Percentiles rank a stretch among this genome's conserved stretches.
Conservation (phyloP, 306 rosid genomes). For the Myrica gale region DNA sequence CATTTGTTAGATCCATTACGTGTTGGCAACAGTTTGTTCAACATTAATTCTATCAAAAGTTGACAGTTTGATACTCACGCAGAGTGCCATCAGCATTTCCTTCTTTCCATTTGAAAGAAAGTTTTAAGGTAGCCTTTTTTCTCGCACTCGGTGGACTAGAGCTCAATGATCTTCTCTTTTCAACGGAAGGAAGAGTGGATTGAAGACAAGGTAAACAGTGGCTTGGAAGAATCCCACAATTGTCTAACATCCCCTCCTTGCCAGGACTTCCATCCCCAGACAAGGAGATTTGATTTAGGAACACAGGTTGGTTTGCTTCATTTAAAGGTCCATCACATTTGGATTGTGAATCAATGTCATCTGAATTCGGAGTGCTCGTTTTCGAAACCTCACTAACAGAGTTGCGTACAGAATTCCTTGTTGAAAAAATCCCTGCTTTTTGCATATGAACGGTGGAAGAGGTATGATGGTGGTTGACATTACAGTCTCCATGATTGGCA, state of each 20-base stretch:
- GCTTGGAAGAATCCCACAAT: slow-evolving; percentile 85
- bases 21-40: too few relatives aligned
- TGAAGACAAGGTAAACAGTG: slow-evolving; percentile 91
- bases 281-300: slow-evolving; percentile 69
- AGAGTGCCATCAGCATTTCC: slow-evolving; percentile 57
- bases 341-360: slow-evolving; percentile 39
- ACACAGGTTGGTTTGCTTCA: slow-evolving; percentile 67
- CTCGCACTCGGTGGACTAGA: slow-evolving; percentile 78
- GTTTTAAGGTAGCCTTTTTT: slow-evolving; percentile 60
- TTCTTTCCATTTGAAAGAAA: slow-evolving; percentile 72
- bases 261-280: slow-evolving; percentile 55
- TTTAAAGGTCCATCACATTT: slow-evolving; percentile 39
- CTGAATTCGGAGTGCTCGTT: slow-evolving; percentile 43
- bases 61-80: slow-evolving; percentile 47
- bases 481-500: slow-evolving; percentile 42
- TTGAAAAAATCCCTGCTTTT: slow-evolving; percentile 32
- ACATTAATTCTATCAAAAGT: neutral
- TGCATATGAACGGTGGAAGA: slow-evolving; percentile 39
- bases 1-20: too few relatives aligned
- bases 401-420: slow-evolving; percentile 32
- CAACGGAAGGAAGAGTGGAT: slow-evolving; percentile 58
- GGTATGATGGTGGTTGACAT: slow-evolving; percentile 6
- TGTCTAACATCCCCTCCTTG: slow-evolving; percentile 64
- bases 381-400: slow-evolving; percentile 37
- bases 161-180: slow-evolving; percentile 74